A percentile compares a stretch with the other conserved stretches of the same genome.
Conservation (phyloP, 345 rosid genomes). For the Citrus mangshanensis region DNA sequence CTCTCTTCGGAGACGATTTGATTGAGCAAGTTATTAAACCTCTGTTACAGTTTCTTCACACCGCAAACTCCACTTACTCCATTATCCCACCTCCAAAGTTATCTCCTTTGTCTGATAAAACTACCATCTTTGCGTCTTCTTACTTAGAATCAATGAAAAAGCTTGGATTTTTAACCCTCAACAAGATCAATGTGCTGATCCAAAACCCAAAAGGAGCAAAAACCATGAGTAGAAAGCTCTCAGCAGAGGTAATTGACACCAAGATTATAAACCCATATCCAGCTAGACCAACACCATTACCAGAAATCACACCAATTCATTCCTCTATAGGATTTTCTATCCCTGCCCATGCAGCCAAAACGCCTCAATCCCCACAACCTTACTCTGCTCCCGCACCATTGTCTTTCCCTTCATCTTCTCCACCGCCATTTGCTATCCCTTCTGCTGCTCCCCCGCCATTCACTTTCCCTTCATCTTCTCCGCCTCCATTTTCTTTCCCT, state of each 20-base stretch:
- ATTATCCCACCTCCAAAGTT: slow-evolving; percentile 35
- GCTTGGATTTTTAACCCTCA: slow-evolving; percentile 36
- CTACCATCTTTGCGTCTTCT: slow-evolving; percentile 16
- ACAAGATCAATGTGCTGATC: slow-evolving; percentile 48
- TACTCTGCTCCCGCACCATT: neutral
- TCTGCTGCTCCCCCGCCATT: neutral
- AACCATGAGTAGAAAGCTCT: slow-evolving; percentile 39
- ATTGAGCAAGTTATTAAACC: slow-evolving; percentile 30
- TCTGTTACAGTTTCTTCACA: slow-evolving; percentile 37
- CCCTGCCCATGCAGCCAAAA: slow-evolving; percentile 48
- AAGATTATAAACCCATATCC: slow-evolving; percentile 37
- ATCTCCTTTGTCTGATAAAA: slow-evolving; percentile 30
- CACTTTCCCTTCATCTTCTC: neutral
- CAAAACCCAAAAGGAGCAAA: slow-evolving; percentile 16
- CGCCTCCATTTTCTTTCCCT: slow-evolving; percentile 1
- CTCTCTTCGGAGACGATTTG: slow-evolving; percentile 15
- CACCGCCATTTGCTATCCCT: slow-evolving; percentile 27
- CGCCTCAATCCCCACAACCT: slow-evolving; percentile 30
- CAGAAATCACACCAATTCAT: slow-evolving; percentile 39
- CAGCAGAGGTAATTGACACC: slow-evolving; percentile 28
- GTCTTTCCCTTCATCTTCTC: slow-evolving; percentile 7
- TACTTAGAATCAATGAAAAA: slow-evolving; percentile 35
- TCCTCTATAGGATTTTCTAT: slow-evolving; percentile 50
- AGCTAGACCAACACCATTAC: slow-evolving; percentile 50
- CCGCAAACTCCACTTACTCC: slow-evolving; percentile 59